Base-by-base conservation (phyloP, 352 stramenopile species). In the Pythium vanterpoolii region DNA sequence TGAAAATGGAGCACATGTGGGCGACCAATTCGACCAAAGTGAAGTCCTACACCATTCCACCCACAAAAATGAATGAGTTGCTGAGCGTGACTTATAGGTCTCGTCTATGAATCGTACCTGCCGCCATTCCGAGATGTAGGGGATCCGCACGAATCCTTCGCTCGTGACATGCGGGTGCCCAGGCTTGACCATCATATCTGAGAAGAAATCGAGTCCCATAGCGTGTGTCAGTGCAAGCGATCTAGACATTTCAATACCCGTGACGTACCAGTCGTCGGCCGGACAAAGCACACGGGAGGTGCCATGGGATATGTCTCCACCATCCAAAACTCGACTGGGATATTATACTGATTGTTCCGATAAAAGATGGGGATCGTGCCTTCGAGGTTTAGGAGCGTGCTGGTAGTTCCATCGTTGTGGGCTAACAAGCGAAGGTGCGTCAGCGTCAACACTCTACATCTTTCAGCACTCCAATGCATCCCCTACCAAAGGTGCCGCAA, bases 281-380 rank as follows among this genome's bases (percentile, higher is more conserved):
- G 85, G 30, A 96, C 88, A 56, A 94, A 96, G 49, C 87, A 93
- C 46, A 95, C 85, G 1, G 88, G 87, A 24, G 88, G 76, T 4
- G 80, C 56, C 60, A 89, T 71, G 0, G 88, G 88, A 68, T 96
- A 96, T 28, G 73, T 81, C 62, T 94, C 82, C 8, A 88, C 79
- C 43, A 96, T 74, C 88, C 88, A 96, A 39, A 96, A 87, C 66
- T 93, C 82, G 33, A 96, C 78, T 0, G 88, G 88, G 61, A 96
- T 96, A 54, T 96, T 96, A 77, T 96, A 96, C 63, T 96, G 87
- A 57, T 89, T 94, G 45, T 79, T 68, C 8, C 84, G 67, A 57
- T 96, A 96, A 68, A 94, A 95, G 59, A 96, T 96, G 11, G 87
- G 86, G 67, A 96, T 95, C n/a, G 88, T 96, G 42, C 88, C 88